These are phyloP conservation scores for Daldinia eschscholtzii DNA, from an alignment of 2,329 filamentous ascomycete species.

Conservation along the genomic window DNA sequence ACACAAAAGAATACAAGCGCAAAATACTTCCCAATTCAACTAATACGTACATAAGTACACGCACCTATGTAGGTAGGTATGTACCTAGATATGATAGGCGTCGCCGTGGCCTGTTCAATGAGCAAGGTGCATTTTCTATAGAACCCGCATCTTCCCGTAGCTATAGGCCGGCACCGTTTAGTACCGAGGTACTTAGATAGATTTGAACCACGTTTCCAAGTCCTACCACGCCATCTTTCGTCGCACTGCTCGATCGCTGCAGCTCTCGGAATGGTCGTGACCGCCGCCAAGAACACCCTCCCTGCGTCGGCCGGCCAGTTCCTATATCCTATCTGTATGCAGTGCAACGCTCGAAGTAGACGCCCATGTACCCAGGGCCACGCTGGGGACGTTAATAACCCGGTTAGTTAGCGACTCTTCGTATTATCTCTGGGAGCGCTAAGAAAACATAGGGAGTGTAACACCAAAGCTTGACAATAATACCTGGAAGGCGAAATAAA, in stretches of 20 bases:
- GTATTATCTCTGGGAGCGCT: neutral
- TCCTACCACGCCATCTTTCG: slow-evolving; percentile 35
- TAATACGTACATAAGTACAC: neutral
- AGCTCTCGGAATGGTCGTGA: slow-evolving; percentile 37
- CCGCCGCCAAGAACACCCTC: slow-evolving; percentile 32
- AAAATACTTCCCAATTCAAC: neutral
- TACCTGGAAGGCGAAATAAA: too few species aligned
- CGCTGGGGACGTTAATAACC: slow-evolving; percentile 7
- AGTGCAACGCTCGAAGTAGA: slow-evolving; percentile 28
- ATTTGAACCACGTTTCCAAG: slow-evolving; percentile 23
- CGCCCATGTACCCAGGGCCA: slow-evolving; percentile 5
- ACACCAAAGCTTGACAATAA: neutral
- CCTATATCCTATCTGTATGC: slow-evolving; percentile 32
- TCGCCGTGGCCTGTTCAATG: slow-evolving; percentile 9
- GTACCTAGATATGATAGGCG: slow-evolving; percentile 1
- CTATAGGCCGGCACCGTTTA: slow-evolving; percentile 10
- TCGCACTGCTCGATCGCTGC: slow-evolving; percentile 33
- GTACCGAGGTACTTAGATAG: neutral
- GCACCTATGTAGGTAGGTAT: neutral
- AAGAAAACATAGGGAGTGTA: neutral
- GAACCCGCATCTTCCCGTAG: slow-evolving; percentile 38
- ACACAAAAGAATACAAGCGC: neutral
- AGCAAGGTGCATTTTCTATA: slow-evolving; percentile 26
- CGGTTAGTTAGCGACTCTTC: slow-evolving; percentile 4
- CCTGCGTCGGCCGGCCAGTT: slow-evolving; percentile 25